phyloP scores from a whole-genome alignment of 2,329 filamentous ascomycete species.

The Aspergillus japonicus region DNA sequence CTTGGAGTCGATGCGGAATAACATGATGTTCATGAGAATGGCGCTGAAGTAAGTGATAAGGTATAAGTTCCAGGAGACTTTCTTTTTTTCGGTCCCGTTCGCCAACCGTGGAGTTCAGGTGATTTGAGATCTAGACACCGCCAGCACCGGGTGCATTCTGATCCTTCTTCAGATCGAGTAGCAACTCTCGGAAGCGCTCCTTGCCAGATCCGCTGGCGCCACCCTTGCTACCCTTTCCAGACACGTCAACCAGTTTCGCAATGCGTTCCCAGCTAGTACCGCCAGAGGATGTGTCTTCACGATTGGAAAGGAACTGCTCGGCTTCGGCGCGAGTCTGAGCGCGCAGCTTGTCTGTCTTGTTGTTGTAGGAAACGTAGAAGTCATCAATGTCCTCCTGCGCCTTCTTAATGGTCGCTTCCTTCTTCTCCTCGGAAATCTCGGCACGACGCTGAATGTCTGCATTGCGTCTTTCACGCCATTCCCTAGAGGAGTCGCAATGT shows the following conservation, averaged over 20 bases:
- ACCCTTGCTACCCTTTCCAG: constrained; percentile 84
- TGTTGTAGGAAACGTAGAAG: constrained; percentile 99
- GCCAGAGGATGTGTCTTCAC: constrained; percentile 89
- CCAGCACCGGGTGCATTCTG: constrained; percentile 71
- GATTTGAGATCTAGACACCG: constrained; percentile 38
- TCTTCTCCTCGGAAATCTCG: constrained; percentile 77
- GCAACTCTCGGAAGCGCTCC: constrained; percentile 89
- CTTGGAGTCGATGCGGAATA: not conserved
- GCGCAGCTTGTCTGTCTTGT: constrained; percentile 92
- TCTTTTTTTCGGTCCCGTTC: not conserved
- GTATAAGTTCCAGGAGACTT: not conserved
- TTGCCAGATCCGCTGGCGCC: constrained; percentile 89
- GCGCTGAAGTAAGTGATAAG: constrained; percentile 2
- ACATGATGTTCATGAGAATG: not conserved
- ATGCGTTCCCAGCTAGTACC: constrained; percentile 99
- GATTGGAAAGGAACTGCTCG: constrained; percentile 82
- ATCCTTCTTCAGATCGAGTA: constrained; percentile 86
- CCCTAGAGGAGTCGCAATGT: constrained; percentile 38
- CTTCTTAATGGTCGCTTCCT: constrained; percentile 80
- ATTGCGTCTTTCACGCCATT: constrained; percentile 91
- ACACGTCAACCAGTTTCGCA: constrained; percentile 94
- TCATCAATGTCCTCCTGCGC: constrained; percentile 95
- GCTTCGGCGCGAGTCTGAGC: constrained; percentile 86
- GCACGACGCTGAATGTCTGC: constrained; percentile 78
- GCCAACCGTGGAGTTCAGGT: not conserved